Evolutionary conservation across 495 filamentous ascomycete genomes (phyloP).

Genomic region (Elasticomyces elasticus): DNA sequence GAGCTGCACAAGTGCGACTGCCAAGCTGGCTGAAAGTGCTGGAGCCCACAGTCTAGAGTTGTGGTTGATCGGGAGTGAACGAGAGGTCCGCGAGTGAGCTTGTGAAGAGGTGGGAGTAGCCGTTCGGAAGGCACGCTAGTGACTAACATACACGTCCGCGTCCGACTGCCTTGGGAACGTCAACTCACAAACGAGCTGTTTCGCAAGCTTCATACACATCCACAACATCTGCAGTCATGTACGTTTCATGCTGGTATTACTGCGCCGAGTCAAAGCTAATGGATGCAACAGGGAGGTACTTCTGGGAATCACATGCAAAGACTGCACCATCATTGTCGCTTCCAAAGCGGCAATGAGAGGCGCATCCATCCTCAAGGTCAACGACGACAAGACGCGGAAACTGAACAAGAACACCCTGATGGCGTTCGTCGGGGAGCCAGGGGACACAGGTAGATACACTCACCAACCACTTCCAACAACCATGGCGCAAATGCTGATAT

Average conservation of each 20-base stretch:
- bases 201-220: background rate
- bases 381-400: slow-evolving; percentile 88
- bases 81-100: background rate
- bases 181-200: background rate
- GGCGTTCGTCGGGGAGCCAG: slow-evolving; percentile 93
- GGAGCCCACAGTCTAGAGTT: background rate
- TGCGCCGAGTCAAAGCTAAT: background rate
- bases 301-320: slow-evolving; percentile 94
- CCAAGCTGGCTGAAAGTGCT: background rate
- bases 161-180: background rate
- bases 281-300: slow-evolving; percentile 72
- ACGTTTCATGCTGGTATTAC: background rate
- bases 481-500: slow-evolving; percentile 1
- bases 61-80: background rate
- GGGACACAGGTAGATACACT: slow-evolving; percentile 68
- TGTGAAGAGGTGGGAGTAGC: background rate
- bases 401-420: slow-evolving; percentile 90
- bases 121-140: background rate
- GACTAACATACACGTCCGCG: background rate
- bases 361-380: slow-evolving; percentile 87
- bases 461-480: background rate
- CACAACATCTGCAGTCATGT: background rate
- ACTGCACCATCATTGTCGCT: slow-evolving; percentile 94
- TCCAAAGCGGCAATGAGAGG: slow-evolving; percentile 97
- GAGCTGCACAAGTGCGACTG: background rate